Conservation (phyloP, 23 red algal genomes). For the Gracilariopsis chorda region DNA sequence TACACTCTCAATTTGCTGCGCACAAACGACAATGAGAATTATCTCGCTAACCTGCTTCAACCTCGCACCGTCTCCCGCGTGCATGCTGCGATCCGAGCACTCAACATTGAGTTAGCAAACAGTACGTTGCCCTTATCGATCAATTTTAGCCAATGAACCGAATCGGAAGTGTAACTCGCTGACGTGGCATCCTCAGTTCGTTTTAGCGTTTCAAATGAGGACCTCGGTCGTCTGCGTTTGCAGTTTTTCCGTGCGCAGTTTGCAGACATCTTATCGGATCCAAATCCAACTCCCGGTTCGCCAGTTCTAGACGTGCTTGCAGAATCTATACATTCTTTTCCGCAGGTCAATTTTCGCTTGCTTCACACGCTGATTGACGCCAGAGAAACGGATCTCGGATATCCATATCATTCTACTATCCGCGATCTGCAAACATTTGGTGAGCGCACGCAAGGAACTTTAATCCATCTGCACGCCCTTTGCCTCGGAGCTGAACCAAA, state of each 20-base stretch:
- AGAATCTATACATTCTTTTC: constrained; percentile 5
- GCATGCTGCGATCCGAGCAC: constrained; percentile 56
- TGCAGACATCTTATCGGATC: neutral
- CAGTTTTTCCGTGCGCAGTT: constrained; percentile 50
- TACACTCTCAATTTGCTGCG: constrained; percentile 39
- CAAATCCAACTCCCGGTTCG: neutral
- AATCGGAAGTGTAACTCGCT: neutral
- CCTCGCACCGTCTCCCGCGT: constrained; percentile 1
- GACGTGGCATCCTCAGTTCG: constrained; percentile 20
- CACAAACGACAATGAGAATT: constrained; percentile 69
- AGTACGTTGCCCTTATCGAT: constrained; percentile 24
- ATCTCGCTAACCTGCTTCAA: constrained; percentile 56
- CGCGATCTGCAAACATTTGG: neutral
- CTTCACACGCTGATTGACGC: constrained; percentile 48
- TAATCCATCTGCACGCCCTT: constrained; percentile 46
- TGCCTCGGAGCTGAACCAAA: constrained; percentile 7
- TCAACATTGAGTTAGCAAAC: constrained; percentile 59
- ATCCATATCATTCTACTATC: constrained; percentile 22
- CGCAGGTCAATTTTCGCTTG: neutral
- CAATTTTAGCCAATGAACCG: neutral
- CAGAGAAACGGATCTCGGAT: constrained; percentile 28
- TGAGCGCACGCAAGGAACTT: constrained; percentile 7
- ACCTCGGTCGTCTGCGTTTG: constrained; percentile 47
- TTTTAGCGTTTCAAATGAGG: constrained; percentile 61
- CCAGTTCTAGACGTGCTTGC: constrained; percentile 61